Evolutionary conservation across 129 eudicot genomes (phyloP).

Genomic region (Artemisia argyi): DNA sequence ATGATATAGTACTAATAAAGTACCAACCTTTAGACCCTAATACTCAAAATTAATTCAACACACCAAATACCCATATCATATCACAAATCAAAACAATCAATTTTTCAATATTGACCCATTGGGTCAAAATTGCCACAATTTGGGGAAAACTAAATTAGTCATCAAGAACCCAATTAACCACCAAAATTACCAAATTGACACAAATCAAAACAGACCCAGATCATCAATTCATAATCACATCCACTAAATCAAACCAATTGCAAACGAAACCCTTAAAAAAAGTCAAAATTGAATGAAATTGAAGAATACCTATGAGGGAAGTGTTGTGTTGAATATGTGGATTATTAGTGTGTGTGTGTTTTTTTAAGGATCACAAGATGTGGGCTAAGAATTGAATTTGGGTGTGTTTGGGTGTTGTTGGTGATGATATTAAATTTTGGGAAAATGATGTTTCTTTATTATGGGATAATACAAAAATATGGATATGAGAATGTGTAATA

Average conservation of each 20-base stretch:
- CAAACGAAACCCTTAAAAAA: constrained; percentile 12
- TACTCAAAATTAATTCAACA: not conserved
- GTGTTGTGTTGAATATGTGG: not conserved
- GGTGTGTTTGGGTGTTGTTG: too few relatives aligned
- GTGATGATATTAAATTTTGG: too few relatives aligned
- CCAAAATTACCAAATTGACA: not conserved
- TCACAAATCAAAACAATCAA: not conserved
- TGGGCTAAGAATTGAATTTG: too few relatives aligned
- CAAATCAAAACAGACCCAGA: not conserved
- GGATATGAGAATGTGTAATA: too few relatives aligned
- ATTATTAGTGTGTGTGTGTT: not conserved
- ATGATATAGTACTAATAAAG: not conserved
- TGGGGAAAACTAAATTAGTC: constrained; percentile 2
- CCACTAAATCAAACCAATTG: constrained; percentile 6
- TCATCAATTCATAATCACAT: not conserved
- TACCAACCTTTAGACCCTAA: not conserved
- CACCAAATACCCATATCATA: not conserved
- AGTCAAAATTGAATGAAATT: constrained; percentile 2
- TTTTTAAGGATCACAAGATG: not conserved
- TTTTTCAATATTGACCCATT: too few relatives aligned
- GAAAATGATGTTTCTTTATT: not conserved
- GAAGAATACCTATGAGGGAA: constrained; percentile 34
- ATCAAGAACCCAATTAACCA: not conserved
- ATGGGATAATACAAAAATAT: too few relatives aligned
- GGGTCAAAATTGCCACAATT: not conserved